These are phyloP conservation scores for Alternaria sp. DNA, from an alignment of 2,329 filamentous ascomycete genomes.

Conservation along the genomic window DNA sequence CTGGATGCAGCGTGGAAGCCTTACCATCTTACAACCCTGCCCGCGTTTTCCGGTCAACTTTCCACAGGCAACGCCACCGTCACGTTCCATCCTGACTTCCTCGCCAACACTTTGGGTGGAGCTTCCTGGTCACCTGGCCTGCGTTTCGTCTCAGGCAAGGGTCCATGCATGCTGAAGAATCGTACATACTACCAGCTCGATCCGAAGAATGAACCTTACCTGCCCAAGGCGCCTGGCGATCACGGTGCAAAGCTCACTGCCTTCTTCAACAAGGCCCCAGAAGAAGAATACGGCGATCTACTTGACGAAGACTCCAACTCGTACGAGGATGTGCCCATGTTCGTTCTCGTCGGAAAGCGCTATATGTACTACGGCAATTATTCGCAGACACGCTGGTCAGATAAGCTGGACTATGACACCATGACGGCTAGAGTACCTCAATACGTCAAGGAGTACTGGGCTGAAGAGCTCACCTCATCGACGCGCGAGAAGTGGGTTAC, in stretches of 20 bases:
- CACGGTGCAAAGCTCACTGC: conserved; percentile 57
- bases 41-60: conserved; percentile 25
- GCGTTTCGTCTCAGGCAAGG: conserved; percentile 40
- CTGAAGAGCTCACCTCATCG: conserved; percentile 44
- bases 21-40: conserved; percentile 43
- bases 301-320: conserved; percentile 28
- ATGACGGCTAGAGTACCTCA: conserved; percentile 48
- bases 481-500: conserved; percentile 53
- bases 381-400: conserved; percentile 52
- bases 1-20: conserved; percentile 44
- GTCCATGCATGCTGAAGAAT: conserved; percentile 36
- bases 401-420: conserved; percentile 54
- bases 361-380: conserved; percentile 57
- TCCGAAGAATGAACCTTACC: conserved; percentile 48
- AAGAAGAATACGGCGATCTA: conserved; percentile 35
- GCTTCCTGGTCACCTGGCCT: conserved; percentile 51
- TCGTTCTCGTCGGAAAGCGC: conserved; percentile 39
- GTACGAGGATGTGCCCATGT: conserved; percentile 52
- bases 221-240: conserved; percentile 48
- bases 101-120: conserved; percentile 48
- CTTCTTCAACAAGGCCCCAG: conserved; percentile 51
- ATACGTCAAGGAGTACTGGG: conserved; percentile 50
- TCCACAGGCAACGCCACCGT: conserved; percentile 27
- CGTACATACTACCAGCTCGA: conserved; percentile 54
- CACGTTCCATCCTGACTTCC: conserved; percentile 50